Conservation (phyloP, 1,284 basidiomycete genomes). For the Cryptococcus jaspeensis region DNA sequence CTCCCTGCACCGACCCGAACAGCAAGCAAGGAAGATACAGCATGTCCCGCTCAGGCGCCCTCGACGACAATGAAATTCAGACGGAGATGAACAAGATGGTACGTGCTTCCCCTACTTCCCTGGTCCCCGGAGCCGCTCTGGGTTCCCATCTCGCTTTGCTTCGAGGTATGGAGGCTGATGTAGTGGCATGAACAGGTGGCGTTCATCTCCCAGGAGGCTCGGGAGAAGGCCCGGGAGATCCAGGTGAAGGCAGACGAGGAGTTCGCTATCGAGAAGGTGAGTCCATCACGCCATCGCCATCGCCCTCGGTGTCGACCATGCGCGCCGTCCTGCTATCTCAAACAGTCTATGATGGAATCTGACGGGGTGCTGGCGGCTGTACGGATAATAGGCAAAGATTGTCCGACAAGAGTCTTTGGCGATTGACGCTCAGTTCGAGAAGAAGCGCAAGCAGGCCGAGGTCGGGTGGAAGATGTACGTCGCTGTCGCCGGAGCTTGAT, state of each 20-base stretch:
- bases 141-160: no score
- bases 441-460: constrained; percentile 89
- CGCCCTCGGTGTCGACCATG: background rate
- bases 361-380: no score
- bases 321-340: no score
- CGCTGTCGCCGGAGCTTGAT: background rate
- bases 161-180: background rate
- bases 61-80: constrained; percentile 95
- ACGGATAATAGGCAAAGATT: constrained; percentile 72
- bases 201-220: constrained; percentile 94
- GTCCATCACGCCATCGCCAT: no score
- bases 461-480: constrained; percentile 91
- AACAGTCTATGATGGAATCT: no score
- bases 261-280: constrained; percentile 89
- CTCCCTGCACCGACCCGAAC: background rate
- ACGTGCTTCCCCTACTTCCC: constrained; percentile 30
- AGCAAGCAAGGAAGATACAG: constrained; percentile 11
- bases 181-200: constrained; percentile 63
- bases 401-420: constrained; percentile 90
- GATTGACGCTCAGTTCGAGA: constrained; percentile 87
- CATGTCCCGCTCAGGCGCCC: constrained; percentile 57
- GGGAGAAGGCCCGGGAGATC: constrained; percentile 95
- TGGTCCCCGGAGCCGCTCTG: constrained; percentile 7
- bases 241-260: constrained; percentile 95
- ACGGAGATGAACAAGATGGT: constrained; percentile 99